These are phyloP conservation scores for Mycena indigotica DNA, from an alignment of 768 basidiomycete species.

Conservation along the genomic window DNA sequence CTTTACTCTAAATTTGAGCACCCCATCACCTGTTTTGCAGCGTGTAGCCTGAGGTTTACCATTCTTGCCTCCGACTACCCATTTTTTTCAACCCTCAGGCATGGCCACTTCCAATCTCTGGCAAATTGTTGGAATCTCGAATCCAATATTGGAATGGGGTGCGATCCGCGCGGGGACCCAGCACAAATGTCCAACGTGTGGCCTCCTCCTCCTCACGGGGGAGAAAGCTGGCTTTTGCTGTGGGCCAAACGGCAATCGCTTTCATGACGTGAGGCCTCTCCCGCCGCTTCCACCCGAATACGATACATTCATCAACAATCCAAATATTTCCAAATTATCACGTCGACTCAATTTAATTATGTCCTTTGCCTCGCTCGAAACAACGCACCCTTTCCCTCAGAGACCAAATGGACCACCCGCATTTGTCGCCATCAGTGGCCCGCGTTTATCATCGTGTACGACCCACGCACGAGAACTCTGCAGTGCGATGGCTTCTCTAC, in stretches of 20 bases:
- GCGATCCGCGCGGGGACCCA: neutral
- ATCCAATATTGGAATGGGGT: neutral
- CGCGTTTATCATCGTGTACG: conserved; percentile 27
- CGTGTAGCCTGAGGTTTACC: neutral
- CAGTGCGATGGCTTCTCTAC: conserved; percentile 28
- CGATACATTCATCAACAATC: conserved; percentile 21
- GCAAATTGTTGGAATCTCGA: neutral
- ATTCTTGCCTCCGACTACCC: neutral
- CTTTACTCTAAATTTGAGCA: no score
- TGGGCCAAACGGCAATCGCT: conserved; percentile 18
- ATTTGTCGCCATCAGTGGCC: conserved; percentile 23
- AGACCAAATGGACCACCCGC: neutral
- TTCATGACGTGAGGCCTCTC: conserved; percentile 22
- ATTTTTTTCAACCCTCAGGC: neutral
- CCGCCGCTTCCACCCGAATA: conserved; percentile 18
- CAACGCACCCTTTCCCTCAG: conserved; percentile 22
- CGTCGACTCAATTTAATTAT: conserved; percentile 28
- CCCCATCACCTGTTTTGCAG: no score
- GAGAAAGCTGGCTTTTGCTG: conserved; percentile 29
- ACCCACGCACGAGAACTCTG: conserved; percentile 20
- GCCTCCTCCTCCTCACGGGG: conserved; percentile 25
- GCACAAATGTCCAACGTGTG: conserved; percentile 15
- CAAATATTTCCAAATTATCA: conserved; percentile 21
- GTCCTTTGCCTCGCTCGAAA: conserved; percentile 27
- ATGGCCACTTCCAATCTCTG: neutral